Evolutionary conservation across 306 rosid genomes (phyloP), one percentile per base, ranked within the genome.

Genomic region (Rosa chinensis): DNA sequence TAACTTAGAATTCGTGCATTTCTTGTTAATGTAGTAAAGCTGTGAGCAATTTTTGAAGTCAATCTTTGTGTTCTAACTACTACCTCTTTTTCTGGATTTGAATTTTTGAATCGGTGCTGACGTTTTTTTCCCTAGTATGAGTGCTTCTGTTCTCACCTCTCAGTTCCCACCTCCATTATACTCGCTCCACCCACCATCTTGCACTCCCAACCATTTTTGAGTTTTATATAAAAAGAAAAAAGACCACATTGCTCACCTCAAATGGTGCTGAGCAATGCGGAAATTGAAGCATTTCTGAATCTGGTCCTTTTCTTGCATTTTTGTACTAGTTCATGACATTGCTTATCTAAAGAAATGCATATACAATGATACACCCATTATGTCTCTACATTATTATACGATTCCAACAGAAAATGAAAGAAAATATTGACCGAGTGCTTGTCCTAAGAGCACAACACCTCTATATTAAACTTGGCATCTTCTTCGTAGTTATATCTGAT

Each of bases 91-190:
- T 69, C 52, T n/a, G 70, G 59, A 40, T 43, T 61, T 44, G 44
- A 17, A 74, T 12, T 75, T 37, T 37, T 59, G 78, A 43, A 11
- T 14, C 49, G 0, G 28, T 61, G 70, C 45, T 59, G 58, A 43
- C n/a, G 9, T 4, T 74, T 55, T 4, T 40, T 55, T 25, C 43
- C 0, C 11, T 39, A 25, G 43, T 44, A 25, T 18, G 78, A 61
- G 43, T 23, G 78, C 58, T 61, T 44, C 20, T 25, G 3, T 16
- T 45, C 25, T 4, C 17, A 42, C 25, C 23, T 58, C 55, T 4
- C 17, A 42, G 42, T 42, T 58, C 55, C 43, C 69, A 58, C 68
- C 53, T 43, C 78, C 78, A 23, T 42, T 74, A 21, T 55, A 20
- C 52, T 74, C 39, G 13, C 55, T 43, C 42, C 53, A 40, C 78